A percentile compares a stretch with the other conserved stretches of the same genome.
phyloP scores from a whole-genome alignment of 805 yeast genomes.

The Hanseniaspora pseudoguilliermondii region DNA sequence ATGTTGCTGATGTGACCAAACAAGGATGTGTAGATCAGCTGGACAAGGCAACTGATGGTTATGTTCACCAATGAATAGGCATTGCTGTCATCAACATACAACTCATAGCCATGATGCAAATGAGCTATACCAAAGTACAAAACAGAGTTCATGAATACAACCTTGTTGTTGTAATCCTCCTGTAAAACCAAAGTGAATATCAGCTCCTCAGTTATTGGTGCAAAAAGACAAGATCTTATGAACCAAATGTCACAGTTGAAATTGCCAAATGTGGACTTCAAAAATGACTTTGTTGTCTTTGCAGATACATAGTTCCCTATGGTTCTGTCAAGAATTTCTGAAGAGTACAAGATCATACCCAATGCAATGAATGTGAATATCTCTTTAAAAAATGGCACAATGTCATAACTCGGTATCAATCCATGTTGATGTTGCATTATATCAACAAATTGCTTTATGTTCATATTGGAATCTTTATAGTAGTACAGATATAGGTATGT shows the following conservation, averaged over 20 bases:
- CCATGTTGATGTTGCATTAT: neutral
- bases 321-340: slow-evolving; percentile 3
- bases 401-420: neutral
- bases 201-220: slow-evolving; percentile 27
- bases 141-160: slow-evolving; percentile 20
- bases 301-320: neutral
- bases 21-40: slow-evolving; percentile 23
- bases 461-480: neutral
- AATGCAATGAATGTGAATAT: neutral
- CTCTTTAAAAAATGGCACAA: neutral
- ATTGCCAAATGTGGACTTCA: neutral
- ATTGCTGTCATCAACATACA: slow-evolving; percentile 16
- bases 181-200: slow-evolving; percentile 26
- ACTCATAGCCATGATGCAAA: slow-evolving; percentile 26
- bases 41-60: slow-evolving; percentile 18
- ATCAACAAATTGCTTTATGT: neutral
- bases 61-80: slow-evolving; percentile 16
- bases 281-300: neutral
- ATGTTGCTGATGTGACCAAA: slow-evolving; percentile 26
- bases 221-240: slow-evolving; percentile 25
- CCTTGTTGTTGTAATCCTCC: slow-evolving; percentile 9
- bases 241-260: slow-evolving; percentile 22
- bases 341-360: slow-evolving; percentile 4
- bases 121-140: slow-evolving; percentile 28
- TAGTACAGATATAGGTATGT: neutral